Base-by-base conservation (phyloP, 345 rosid species). In the Acer campestre region DNA sequence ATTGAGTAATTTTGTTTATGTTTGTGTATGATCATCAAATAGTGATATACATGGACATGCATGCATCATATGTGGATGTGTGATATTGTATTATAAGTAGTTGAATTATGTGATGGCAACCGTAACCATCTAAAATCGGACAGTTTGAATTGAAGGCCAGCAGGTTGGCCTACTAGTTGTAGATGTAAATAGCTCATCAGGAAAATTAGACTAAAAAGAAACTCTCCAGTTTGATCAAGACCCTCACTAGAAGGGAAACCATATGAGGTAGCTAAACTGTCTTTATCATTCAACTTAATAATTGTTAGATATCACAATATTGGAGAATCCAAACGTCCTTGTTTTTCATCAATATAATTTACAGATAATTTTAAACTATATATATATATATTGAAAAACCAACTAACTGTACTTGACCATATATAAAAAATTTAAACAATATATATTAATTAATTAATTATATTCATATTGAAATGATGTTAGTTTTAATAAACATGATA, bases 201-300 rank as follows among this genome's bases (percentile, higher is more conserved):
- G 53, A 38, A 49, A 63, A 70, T 70, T 13, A 70, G 55, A 69
- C 25, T 9, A 51, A 25, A 35, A 20, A 40, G 59, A 78, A 4
- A 59, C 63, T 20, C 63, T 59, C n/a, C 42, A 42, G 18, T 63
- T 18, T 22, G 74, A 66, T 7, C 35, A 72, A 12, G 74, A 76
- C 62, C 20, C 27, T 67, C 25, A 65, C 46, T 65, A 64, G 48
- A 70, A 59, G 59, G 70, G 17, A 77, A 77, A 79, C 66, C 75
- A 62, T 61, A n/a, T 12, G 11, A 69, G 83, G 82, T 83, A 69
- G 86, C 70, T 86, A 6, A 78, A 77, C 68, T 70, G 82, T 86
- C 89, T 42, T 65, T 53, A 61, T 86, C 89, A 55, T 61, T 35
- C 11, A 44, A 51, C 83, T 77, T 79, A 58, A 27, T 58, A 61